A percentile compares a stretch with the other conserved stretches of the same genome.
Evolutionary conservation across 257 asterid genomes (phyloP).

Genomic region (Ballota nigra): DNA sequence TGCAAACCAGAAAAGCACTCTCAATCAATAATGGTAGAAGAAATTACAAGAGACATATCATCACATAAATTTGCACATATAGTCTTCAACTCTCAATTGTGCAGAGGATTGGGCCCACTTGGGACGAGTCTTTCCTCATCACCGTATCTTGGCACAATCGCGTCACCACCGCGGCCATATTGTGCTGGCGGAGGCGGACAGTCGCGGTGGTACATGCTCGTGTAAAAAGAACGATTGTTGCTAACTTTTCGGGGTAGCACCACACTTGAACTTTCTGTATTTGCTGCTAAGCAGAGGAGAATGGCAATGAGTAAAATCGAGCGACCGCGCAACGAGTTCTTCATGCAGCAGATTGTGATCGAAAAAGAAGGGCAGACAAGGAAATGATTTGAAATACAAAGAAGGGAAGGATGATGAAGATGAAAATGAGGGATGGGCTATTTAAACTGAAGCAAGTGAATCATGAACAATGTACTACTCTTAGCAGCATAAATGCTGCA

Average conservation of each 20-base stretch:
- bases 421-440: constrained; percentile 14
- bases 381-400: background rate
- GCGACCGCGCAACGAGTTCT: constrained; percentile 10
- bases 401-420: constrained; percentile 18
- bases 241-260: background rate
- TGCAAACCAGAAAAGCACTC: background rate
- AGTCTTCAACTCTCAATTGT: constrained; percentile 23
- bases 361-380: background rate
- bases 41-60: background rate
- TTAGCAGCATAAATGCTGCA: constrained; percentile 27
- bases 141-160: constrained; percentile 26
- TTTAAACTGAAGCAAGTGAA: constrained; percentile 27
- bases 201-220: background rate
- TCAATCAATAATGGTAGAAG: background rate
- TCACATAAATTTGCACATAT: too few relatives aligned
- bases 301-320: background rate
- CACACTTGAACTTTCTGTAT: background rate
- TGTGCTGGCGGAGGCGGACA: constrained; percentile 5
- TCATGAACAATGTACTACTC: constrained; percentile 26
- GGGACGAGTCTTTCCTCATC: constrained; percentile 38
- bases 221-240: background rate
- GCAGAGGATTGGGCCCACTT: constrained; percentile 41
- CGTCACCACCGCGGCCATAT: background rate
- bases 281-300: constrained; percentile 16
- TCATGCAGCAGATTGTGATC: constrained; percentile 25